Evolutionary conservation across 2,329 filamentous ascomycete genomes (phyloP).

Genomic region (Verticillium nubilum): DNA sequence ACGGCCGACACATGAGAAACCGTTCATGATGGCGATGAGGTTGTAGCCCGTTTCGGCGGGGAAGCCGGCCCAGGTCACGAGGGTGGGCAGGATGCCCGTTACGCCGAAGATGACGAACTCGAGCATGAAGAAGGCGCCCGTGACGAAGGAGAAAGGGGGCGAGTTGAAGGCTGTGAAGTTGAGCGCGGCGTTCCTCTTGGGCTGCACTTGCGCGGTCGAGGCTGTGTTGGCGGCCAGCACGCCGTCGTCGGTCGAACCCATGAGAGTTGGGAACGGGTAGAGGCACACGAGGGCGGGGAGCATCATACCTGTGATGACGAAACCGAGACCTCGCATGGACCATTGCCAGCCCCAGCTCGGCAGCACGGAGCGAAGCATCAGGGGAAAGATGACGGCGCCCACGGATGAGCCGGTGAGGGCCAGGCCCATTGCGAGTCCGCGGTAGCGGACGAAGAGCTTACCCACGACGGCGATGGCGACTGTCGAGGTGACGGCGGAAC

Average conservation of each 20-base stretch:
- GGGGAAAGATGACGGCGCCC: slow-evolving; percentile 25
- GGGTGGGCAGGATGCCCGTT: slow-evolving; percentile 38
- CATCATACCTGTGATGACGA: slow-evolving; percentile 20
- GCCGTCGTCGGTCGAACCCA: slow-evolving; percentile 6
- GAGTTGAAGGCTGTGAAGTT: slow-evolving; percentile 35
- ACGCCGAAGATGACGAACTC: slow-evolving; percentile 44
- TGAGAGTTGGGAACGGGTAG: slow-evolving; percentile 21
- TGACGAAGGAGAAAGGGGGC: slow-evolving; percentile 33
- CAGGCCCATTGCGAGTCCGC: slow-evolving; percentile 19
- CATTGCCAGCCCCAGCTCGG: slow-evolving; percentile 24
- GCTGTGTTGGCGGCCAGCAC: not conserved
- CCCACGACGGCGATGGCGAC: slow-evolving; percentile 25
- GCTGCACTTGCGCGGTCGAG: not conserved
- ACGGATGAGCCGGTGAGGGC: slow-evolving; percentile 15
- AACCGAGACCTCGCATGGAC: slow-evolving; percentile 25
- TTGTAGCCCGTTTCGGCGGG: slow-evolving; percentile 33
- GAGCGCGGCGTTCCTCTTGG: slow-evolving; percentile 19
- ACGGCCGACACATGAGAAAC: slow-evolving; percentile 34
- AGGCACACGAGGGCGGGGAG: slow-evolving; percentile 25
- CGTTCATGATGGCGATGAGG: slow-evolving; percentile 37
- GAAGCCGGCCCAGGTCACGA: slow-evolving; percentile 28
- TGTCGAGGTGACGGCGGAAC: slow-evolving; percentile 29
- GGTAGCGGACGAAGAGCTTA: slow-evolving; percentile 19
- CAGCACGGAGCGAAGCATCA: slow-evolving; percentile 24
- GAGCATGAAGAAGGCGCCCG: slow-evolving; percentile 35